Percentiles rank a stretch among this genome's conserved stretches.
Conservation (phyloP, 495 filamentous ascomycete genomes). For the Annulohypoxylon stygium region DNA sequence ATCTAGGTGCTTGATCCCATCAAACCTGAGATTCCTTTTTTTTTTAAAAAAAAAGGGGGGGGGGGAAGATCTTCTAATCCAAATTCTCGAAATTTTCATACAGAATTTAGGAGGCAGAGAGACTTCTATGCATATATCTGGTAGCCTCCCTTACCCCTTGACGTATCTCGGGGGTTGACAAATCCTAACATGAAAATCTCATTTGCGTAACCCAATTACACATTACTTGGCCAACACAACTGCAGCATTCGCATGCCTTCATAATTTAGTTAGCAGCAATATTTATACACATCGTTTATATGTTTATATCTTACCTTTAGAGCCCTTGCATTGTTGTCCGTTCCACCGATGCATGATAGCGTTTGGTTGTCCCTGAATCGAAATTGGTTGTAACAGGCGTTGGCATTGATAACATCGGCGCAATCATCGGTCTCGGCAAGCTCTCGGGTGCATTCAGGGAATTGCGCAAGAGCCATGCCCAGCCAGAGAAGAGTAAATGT, state of each 20-base stretch:
- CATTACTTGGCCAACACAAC: constrained; percentile 54
- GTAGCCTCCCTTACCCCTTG: background rate
- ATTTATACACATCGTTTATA: background rate
- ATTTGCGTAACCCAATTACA: constrained; percentile 53
- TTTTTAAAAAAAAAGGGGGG: no score
- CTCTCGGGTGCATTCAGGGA: constrained; percentile 52
- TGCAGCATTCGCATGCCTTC: constrained; percentile 57
- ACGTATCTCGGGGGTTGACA: background rate
- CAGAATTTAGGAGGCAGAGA: no score
- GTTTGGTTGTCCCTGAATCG: constrained; percentile 54
- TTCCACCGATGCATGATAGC: constrained; percentile 57
- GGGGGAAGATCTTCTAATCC: no score
- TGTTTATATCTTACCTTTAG: constrained; percentile 45
- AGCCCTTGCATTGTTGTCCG: constrained; percentile 50
- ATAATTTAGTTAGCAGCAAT: constrained; percentile 8
- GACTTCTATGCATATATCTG: background rate
- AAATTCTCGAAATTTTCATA: no score
- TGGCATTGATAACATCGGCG: constrained; percentile 58
- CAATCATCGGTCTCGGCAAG: constrained; percentile 56
- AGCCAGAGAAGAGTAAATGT: constrained; percentile 45
- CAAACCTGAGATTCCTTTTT: no score
- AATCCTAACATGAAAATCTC: constrained; percentile 37
- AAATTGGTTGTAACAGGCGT: constrained; percentile 62
- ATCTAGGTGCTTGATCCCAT: no score
- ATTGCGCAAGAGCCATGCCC: constrained; percentile 46